Evolutionary conservation across 2,329 filamentous ascomycete species (phyloP).

Genomic region (Penicillium polonicum): DNA sequence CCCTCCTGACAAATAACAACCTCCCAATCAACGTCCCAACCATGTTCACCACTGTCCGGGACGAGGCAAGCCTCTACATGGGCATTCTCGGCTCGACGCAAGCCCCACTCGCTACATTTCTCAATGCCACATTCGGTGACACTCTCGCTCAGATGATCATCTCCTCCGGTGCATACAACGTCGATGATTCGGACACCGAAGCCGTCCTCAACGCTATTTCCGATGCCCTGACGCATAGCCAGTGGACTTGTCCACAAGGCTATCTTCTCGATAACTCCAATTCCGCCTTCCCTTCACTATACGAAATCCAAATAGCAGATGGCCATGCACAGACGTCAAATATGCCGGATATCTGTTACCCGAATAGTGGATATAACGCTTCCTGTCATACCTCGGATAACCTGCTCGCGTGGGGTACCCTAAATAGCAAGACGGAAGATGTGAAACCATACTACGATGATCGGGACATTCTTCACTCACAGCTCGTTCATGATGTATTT

Average conservation of each 20-base stretch:
- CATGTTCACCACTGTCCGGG: conserved; percentile 29
- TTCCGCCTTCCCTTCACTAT: conserved; percentile 19
- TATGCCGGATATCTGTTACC: conserved; percentile 24
- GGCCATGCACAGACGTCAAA: conserved; percentile 24
- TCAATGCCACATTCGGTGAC: conserved; percentile 15
- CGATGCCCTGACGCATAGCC: conserved; percentile 8
- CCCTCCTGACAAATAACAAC: conserved; percentile 15
- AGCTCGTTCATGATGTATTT: conserved; percentile 28
- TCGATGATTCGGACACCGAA: conserved; percentile 17
- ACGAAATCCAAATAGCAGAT: conserved; percentile 21
- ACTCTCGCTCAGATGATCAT: conserved; percentile 18
- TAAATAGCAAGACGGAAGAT: conserved; percentile 25
- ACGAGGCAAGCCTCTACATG: conserved; percentile 27
- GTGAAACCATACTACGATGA: conserved; percentile 26
- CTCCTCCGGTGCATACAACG: conserved; percentile 11
- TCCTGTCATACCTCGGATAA: conserved; percentile 30
- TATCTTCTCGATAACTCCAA: conserved; percentile 6
- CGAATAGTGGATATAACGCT: conserved; percentile 27
- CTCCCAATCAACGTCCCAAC: conserved; percentile 30
- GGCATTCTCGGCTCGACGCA: conserved; percentile 11
- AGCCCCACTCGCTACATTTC: conserved; percentile 14
- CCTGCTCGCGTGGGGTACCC: conserved; percentile 29
- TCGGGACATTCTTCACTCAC: conserved; percentile 23
- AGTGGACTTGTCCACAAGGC: conserved; percentile 12
- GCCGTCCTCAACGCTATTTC: conserved; percentile 18